Conservation (phyloP, 1,284 basidiomycete species). For the Ceratobasidium sp. region DNA sequence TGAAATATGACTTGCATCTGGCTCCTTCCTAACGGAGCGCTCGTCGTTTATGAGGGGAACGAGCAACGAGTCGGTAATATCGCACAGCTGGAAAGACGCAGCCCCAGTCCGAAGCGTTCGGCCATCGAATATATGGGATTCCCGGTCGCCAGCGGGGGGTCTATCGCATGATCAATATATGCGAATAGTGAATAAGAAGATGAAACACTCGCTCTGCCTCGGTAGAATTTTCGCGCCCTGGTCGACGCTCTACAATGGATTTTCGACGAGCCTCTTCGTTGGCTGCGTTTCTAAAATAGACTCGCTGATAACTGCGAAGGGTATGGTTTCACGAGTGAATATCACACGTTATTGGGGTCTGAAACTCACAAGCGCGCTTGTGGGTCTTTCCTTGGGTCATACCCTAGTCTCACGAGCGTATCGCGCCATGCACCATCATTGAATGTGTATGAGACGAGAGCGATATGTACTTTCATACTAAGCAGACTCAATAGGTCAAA, state of each 20-base stretch:
- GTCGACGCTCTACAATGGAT: slow-evolving; percentile 27
- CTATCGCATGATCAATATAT: slow-evolving; percentile 8
- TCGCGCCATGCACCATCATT: slow-evolving; percentile 95
- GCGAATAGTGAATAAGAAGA: slow-evolving; percentile 36
- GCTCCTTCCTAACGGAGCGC: slow-evolving; percentile 68
- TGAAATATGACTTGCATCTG: slow-evolving; percentile 66
- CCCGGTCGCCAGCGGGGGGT: slow-evolving; percentile 50
- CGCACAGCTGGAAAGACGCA: slow-evolving; percentile 81
- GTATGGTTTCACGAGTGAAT: no score
- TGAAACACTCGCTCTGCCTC: slow-evolving; percentile 42
- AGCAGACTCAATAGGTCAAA: no score
- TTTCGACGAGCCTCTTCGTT: slow-evolving; percentile 34
- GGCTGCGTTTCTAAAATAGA: slow-evolving; percentile 41
- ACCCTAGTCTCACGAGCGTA: slow-evolving; percentile 84
- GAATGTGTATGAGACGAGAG: slow-evolving; percentile 84
- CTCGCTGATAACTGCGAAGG: slow-evolving; percentile 48
- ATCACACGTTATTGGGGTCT: no score
- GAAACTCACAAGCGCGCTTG: slow-evolving; percentile 77
- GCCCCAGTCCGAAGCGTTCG: slow-evolving; percentile 63
- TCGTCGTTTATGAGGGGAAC: slow-evolving; percentile 78
- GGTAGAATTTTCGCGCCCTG: not conserved
- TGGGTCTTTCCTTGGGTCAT: slow-evolving; percentile 82
- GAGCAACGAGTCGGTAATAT: slow-evolving; percentile 86
- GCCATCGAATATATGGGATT: slow-evolving; percentile 91
- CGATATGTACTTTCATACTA: slow-evolving; percentile 75